Conservation (phyloP, 1,284 basidiomycete genomes). For the Ustilago hordei region DNA sequence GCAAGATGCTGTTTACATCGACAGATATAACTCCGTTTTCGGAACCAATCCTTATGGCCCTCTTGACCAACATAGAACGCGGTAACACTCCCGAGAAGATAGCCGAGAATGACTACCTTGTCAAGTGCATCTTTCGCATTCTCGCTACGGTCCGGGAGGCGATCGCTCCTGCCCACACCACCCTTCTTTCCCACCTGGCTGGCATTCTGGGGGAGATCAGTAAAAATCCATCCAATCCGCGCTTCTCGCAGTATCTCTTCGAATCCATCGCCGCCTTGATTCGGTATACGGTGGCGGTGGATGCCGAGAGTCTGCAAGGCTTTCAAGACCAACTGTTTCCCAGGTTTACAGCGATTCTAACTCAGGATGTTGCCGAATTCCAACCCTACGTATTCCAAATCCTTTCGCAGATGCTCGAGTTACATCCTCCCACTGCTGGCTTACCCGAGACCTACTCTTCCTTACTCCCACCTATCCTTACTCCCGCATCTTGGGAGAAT, state of each 20-base stretch:
- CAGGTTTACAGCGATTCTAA: constrained; percentile 87
- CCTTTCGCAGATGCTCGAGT: constrained; percentile 92
- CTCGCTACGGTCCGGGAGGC: constrained; percentile 87
- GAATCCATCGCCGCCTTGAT: constrained; percentile 93
- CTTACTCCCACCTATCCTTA: constrained; percentile 85
- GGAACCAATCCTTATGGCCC: constrained; percentile 79
- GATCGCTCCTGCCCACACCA: constrained; percentile 78
- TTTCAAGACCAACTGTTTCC: constrained; percentile 84
- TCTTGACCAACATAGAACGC: constrained; percentile 84
- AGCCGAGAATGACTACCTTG: constrained; percentile 96
- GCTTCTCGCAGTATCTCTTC: constrained; percentile 97
- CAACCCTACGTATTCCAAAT: constrained; percentile 98
- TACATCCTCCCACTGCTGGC: constrained; percentile 73
- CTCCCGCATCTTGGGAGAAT: constrained; percentile 89
- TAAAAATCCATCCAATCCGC: constrained; percentile 96
- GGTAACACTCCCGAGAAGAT: constrained; percentile 91
- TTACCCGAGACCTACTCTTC: constrained; percentile 83
- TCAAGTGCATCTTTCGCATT: constrained; percentile 98
- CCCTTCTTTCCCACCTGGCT: constrained; percentile 81
- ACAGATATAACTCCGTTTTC: constrained; percentile 87
- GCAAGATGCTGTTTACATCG: constrained; percentile 77
- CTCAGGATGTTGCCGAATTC: constrained; percentile 95
- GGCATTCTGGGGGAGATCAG: constrained; percentile 86
- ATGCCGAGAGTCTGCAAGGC: constrained; percentile 76
- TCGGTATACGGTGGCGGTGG: constrained; percentile 78